Percentiles rank a stretch among this genome's conserved stretches.
phyloP scores from a whole-genome alignment of 768 basidiomycete species.

The Tylopilus vinaceipallidus region DNA sequence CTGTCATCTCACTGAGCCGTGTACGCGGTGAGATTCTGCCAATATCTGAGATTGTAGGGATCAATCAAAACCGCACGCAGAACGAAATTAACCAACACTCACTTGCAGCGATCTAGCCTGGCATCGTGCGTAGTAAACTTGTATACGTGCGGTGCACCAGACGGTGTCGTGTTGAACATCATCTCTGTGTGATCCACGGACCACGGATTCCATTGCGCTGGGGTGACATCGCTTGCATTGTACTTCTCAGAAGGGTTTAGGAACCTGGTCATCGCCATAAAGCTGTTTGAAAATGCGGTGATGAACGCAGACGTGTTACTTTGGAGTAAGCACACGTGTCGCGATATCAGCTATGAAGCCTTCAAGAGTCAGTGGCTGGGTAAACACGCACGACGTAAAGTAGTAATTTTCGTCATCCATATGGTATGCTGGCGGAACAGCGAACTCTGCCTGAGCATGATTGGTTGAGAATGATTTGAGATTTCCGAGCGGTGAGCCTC shows the following conservation, averaged over 20 bases:
- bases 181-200: not conserved
- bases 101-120: not conserved
- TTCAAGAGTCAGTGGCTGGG: not conserved
- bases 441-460: conserved; percentile 8
- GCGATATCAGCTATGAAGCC: not conserved
- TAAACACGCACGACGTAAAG: not conserved
- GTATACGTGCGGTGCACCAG: conserved; percentile 2
- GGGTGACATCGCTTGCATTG: not conserved
- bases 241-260: conserved; percentile 1
- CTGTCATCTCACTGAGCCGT: not conserved
- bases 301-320: conserved; percentile 2
- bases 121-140: not conserved
- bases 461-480: not conserved
- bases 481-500: too few relatives aligned
- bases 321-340: not conserved
- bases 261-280: conserved; percentile 2
- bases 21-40: conserved; percentile 1
- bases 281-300: conserved; percentile 4
- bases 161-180: conserved; percentile 6
- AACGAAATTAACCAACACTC: not conserved
- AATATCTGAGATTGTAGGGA: not conserved
- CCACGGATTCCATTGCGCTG: not conserved
- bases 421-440: conserved; percentile 9
- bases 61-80: not conserved
- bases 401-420: conserved; percentile 1